Evolutionary conservation across 179 eudicot species (phyloP).

Genomic region (Spergularia azorica): DNA sequence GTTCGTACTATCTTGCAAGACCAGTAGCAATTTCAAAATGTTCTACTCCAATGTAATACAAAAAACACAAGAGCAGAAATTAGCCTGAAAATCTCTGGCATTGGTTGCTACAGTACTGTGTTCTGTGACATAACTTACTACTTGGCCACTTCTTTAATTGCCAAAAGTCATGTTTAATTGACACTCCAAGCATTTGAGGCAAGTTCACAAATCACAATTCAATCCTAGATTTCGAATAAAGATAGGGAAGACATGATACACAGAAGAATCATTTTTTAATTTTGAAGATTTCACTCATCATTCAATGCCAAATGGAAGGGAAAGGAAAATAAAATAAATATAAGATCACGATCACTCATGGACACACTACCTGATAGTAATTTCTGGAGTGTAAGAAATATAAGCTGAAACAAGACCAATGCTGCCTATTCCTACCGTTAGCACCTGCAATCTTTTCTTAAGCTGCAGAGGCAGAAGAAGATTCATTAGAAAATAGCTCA

Average conservation of each 20-base stretch:
- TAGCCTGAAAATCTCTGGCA: too few relatives aligned
- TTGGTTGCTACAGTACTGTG: too few relatives aligned
- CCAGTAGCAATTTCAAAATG: too few relatives aligned
- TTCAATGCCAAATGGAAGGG: not conserved
- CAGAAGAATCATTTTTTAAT: not conserved
- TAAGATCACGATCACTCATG: not conserved
- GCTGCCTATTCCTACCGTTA: constrained; percentile 84
- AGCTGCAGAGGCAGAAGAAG: constrained; percentile 52
- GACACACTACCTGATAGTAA: constrained; percentile 63
- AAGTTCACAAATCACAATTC: not conserved
- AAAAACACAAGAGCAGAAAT: too few relatives aligned
- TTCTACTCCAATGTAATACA: too few relatives aligned
- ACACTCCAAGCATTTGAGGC: not conserved
- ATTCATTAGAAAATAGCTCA: constrained; percentile 6
- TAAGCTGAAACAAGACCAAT: constrained; percentile 79
- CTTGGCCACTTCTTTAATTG: too few relatives aligned
- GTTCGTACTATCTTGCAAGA: too few relatives aligned
- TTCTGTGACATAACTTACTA: too few relatives aligned
- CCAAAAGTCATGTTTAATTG: too few relatives aligned
- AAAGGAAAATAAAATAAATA: too few relatives aligned
- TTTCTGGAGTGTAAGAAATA: constrained; percentile 84
- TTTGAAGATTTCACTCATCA: not conserved
- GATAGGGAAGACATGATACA: too few relatives aligned
- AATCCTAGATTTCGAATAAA: constrained; percentile 7
- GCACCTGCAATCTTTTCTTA: constrained; percentile 68